phyloP scores from a whole-genome alignment of 2,329 filamentous ascomycete species.

The Penicillium sp. region DNA sequence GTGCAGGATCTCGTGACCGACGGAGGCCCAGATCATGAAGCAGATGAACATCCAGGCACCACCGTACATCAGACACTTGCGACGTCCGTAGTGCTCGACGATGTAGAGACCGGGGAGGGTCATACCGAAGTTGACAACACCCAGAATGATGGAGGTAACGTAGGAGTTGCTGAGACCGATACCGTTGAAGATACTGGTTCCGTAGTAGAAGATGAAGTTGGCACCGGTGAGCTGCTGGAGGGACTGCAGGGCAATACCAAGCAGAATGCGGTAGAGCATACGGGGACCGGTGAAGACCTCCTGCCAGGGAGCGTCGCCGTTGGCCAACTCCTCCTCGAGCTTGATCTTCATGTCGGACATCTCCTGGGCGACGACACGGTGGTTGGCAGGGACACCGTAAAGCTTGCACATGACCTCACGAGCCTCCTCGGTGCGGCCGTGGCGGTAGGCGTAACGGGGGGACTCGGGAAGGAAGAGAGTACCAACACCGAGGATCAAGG shows the following conservation, averaged over 20 bases:
- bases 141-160: conserved; percentile 67
- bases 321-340: conserved; percentile 56
- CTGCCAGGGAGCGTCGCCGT: conserved; percentile 43
- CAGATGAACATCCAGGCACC: conserved; percentile 70
- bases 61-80: conserved; percentile 67
- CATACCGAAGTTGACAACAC: conserved; percentile 68
- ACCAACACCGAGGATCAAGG: conserved; percentile 56
- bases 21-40: conserved; percentile 60
- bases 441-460: conserved; percentile 60
- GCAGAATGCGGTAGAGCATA: conserved; percentile 50
- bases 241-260: conserved; percentile 50
- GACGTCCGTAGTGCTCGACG: conserved; percentile 69
- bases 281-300: conserved; percentile 51
- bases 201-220: conserved; percentile 56
- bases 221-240: conserved; percentile 53
- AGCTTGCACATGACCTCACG: conserved; percentile 56
- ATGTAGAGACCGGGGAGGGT: conserved; percentile 70
- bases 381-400: conserved; percentile 58
- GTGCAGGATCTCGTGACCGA: conserved; percentile 54
- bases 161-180: conserved; percentile 68
- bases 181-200: conserved; percentile 64
- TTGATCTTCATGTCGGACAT: conserved; percentile 61
- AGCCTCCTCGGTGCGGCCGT: conserved; percentile 55
- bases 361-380: conserved; percentile 57
- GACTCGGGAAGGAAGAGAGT: conserved; percentile 60